Conservation (phyloP, 208 protist species). For the Trypanosomatidae sp. region DNA sequence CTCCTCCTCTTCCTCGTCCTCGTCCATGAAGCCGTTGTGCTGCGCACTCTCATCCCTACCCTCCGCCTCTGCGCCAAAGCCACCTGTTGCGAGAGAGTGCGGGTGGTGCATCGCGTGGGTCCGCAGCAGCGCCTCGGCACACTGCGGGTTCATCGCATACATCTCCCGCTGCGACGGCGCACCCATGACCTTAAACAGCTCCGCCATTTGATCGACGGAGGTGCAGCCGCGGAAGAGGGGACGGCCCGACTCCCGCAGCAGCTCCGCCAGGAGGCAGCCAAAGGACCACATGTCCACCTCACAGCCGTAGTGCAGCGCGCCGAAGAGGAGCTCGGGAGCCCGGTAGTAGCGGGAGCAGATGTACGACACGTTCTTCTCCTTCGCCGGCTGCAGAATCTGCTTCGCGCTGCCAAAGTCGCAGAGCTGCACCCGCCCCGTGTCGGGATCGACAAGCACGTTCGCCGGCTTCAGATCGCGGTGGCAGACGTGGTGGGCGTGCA, state of each 20-base stretch:
- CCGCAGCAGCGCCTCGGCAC: slow-evolving; percentile 74
- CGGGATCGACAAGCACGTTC: slow-evolving; percentile 83
- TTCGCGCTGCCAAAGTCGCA: slow-evolving; percentile 93
- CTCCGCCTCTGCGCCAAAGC: not conserved
- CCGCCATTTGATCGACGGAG: slow-evolving; percentile 96
- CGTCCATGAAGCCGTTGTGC: not conserved
- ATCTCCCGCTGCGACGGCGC: slow-evolving; percentile 92
- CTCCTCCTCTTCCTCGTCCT: not conserved
- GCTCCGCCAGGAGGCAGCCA: slow-evolving; percentile 96
- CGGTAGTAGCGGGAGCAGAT: slow-evolving; percentile 96
- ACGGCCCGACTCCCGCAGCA: slow-evolving; percentile 75
- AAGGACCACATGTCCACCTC: slow-evolving; percentile 93
- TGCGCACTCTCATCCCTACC: not conserved
- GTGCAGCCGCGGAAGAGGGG: slow-evolving; percentile 93
- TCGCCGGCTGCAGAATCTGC: slow-evolving; percentile 42
- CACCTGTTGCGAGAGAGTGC: not conserved
- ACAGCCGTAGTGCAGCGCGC: slow-evolving; percentile 85
- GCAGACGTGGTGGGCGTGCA: slow-evolving; percentile 72
- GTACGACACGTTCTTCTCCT: slow-evolving; percentile 83
- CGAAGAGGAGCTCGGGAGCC: slow-evolving; percentile 94
- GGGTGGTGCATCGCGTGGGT: slow-evolving; percentile 26
- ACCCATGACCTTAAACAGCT: slow-evolving; percentile 97
- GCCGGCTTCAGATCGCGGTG: slow-evolving; percentile 92
- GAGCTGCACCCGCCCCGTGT: slow-evolving; percentile 73
- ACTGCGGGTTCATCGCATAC: slow-evolving; percentile 96